These are phyloP conservation scores for Apiospora phragmitis DNA, from an alignment of 2,329 filamentous ascomycete species.

Conservation along the genomic window DNA sequence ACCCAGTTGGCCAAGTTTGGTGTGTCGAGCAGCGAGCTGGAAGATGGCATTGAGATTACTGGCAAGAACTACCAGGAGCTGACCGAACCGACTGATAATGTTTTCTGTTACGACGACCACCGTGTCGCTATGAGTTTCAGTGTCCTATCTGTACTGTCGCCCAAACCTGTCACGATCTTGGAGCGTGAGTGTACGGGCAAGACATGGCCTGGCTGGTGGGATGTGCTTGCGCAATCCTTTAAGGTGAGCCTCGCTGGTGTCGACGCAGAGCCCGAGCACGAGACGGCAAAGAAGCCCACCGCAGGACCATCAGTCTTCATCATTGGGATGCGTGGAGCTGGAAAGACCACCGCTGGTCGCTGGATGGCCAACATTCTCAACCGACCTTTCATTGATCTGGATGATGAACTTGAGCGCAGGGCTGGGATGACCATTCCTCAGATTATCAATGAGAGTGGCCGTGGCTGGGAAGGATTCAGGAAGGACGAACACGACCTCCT, in stretches of 20 bases:
- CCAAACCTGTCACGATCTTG: constrained; percentile 72
- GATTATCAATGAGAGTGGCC: constrained; percentile 66
- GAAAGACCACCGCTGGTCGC: constrained; percentile 89
- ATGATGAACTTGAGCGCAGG: constrained; percentile 78
- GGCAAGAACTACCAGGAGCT: constrained; percentile 52
- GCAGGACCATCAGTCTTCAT: constrained; percentile 77
- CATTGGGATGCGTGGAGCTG: constrained; percentile 95
- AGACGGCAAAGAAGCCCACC: constrained; percentile 37
- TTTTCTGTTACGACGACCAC: constrained; percentile 97
- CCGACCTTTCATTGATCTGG: constrained; percentile 81
- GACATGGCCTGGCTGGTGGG: constrained; percentile 99
- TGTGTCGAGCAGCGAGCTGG: constrained; percentile 80
- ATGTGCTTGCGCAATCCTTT: constrained; percentile 78
- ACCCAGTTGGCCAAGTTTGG: constrained; percentile 93
- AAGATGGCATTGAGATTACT: constrained; percentile 84
- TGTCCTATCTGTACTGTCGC: constrained; percentile 74
- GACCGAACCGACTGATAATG: constrained; percentile 59
- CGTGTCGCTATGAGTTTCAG: constrained; percentile 98
- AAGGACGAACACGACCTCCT: constrained; percentile 75
- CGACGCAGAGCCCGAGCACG: constrained; percentile 47
- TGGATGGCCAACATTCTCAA: constrained; percentile 79
- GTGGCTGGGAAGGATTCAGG: constrained; percentile 88
- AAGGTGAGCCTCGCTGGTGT: constrained; percentile 74
- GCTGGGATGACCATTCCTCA: constrained; percentile 79
- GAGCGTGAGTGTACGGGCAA: constrained; percentile 95